A percentile compares a stretch with the other conserved stretches of the same genome.
Evolutionary conservation across 2,329 filamentous ascomycete species (phyloP).

Genomic region (Nemania sp.): DNA sequence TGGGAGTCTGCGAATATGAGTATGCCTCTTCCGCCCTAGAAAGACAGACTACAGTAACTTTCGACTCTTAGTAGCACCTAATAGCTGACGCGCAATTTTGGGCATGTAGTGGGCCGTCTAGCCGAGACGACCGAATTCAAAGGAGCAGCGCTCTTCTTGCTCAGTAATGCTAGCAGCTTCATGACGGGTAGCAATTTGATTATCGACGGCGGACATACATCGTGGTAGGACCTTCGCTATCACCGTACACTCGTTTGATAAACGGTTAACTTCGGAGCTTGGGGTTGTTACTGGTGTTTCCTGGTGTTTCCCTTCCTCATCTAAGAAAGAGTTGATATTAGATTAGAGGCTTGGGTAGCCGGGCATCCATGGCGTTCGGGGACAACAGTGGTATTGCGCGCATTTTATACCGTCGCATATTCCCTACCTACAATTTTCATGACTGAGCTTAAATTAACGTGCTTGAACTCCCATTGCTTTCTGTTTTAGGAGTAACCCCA

Average conservation of each 20-base stretch:
- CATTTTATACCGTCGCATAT: too few relatives aligned
- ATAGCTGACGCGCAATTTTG: constrained; percentile 4
- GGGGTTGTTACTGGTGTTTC: neutral
- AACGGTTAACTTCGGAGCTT: constrained; percentile 13
- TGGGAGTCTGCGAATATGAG: constrained; percentile 81
- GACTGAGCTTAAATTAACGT: neutral
- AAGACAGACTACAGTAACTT: neutral
- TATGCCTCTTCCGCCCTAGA: constrained; percentile 20
- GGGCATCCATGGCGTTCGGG: neutral
- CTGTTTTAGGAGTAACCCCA: too few relatives aligned
- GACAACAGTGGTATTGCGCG: too few relatives aligned
- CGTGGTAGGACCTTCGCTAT: constrained; percentile 27
- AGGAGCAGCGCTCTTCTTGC: constrained; percentile 69
- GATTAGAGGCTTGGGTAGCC: neutral
- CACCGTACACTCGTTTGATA: neutral
- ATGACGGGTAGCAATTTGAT: constrained; percentile 57
- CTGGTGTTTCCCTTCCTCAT: neutral
- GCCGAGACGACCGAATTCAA: constrained; percentile 70
- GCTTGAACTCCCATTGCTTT: neutral
- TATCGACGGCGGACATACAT: constrained; percentile 42
- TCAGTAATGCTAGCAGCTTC: constrained; percentile 72
- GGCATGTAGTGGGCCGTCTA: constrained; percentile 62
- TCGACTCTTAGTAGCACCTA: neutral
- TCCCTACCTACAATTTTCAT: neutral
- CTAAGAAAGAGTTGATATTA: neutral